Percentiles rank a stretch among this genome's conserved stretches.
phyloP scores from a whole-genome alignment of 2,329 filamentous ascomycete genomes.

The Ilyonectria mors-panacis region DNA sequence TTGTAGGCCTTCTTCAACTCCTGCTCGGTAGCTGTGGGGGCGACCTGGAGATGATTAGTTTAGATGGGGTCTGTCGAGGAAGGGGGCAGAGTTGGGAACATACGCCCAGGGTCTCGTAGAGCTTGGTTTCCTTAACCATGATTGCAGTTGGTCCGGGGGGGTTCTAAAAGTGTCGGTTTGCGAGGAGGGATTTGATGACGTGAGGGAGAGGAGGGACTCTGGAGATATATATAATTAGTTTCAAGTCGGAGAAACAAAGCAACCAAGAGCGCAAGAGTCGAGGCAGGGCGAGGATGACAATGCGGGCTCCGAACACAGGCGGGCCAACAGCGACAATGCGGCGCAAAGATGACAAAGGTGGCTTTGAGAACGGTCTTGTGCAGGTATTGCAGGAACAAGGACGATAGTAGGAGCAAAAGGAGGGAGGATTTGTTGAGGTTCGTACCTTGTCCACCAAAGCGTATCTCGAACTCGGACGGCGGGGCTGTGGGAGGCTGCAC shows the following conservation, averaged over 20 bases:
- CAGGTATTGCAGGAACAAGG: background rate
- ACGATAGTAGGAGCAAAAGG: background rate
- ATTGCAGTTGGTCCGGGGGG: slow-evolving; percentile 52
- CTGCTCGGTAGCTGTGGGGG: slow-evolving; percentile 83
- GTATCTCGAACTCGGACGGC: slow-evolving; percentile 46
- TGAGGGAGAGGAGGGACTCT: slow-evolving; percentile 34
- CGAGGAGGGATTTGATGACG: slow-evolving; percentile 23
- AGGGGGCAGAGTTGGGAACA: slow-evolving; percentile 48
- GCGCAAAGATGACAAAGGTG: slow-evolving; percentile 3
- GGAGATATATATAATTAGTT: slow-evolving; percentile 40
- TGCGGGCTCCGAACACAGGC: slow-evolving; percentile 6
- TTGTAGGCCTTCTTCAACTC: slow-evolving; percentile 95
- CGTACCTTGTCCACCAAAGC: slow-evolving; percentile 47
- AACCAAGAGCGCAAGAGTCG: slow-evolving; percentile 2
- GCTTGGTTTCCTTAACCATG: slow-evolving; percentile 86
- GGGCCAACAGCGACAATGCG: slow-evolving; percentile 6
- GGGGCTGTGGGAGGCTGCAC: slow-evolving; percentile 47
- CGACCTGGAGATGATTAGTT: slow-evolving; percentile 68
- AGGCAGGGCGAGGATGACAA: slow-evolving; percentile 9
- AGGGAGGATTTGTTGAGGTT: slow-evolving; percentile 19
- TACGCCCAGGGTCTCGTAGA: slow-evolving; percentile 86
- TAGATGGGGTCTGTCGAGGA: slow-evolving; percentile 28
- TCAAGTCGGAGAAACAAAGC: slow-evolving; percentile 16
- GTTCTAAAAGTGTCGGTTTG: slow-evolving; percentile 21
- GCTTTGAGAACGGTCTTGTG: background rate